A percentile compares a stretch with the other conserved stretches of the same genome.
Evolutionary conservation across 2,329 filamentous ascomycete species (phyloP).

Genomic region (Botrytis porri): DNA sequence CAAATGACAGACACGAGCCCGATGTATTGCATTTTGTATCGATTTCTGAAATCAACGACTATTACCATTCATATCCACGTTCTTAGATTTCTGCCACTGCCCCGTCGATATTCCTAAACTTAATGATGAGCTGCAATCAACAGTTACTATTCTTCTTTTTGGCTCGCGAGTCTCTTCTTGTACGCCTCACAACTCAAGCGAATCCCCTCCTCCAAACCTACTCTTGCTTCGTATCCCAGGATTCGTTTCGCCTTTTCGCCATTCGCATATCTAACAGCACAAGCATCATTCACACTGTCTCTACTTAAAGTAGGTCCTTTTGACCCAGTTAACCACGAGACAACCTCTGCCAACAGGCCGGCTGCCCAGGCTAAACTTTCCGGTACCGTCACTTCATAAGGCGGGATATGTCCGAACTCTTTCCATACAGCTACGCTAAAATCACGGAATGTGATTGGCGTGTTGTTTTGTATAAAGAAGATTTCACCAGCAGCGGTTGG

Average conservation of each 20-base stretch:
- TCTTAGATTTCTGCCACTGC: not conserved
- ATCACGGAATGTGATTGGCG: conserved; percentile 4
- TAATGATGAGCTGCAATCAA: too few species aligned
- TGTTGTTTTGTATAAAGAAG: conserved; percentile 14
- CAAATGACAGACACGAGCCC: too few species aligned
- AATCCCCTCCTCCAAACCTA: conserved; percentile 12
- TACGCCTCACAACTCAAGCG: conserved; percentile 16
- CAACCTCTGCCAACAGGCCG: conserved; percentile 2
- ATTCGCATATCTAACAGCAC: conserved; percentile 14
- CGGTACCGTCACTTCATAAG: conserved; percentile 1
- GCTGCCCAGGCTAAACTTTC: not conserved
- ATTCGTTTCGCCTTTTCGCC: conserved; percentile 3
- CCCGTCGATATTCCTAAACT: not conserved
- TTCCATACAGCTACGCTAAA: conserved; percentile 12
- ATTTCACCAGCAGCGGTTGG: conserved; percentile 7
- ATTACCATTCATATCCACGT: not conserved
- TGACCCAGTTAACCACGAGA: not conserved
- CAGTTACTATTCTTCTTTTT: too few species aligned
- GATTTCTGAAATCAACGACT: not conserved
- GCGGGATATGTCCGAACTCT: conserved; percentile 3
- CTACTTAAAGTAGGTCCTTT: conserved; percentile 2
- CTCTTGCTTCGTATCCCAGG: conserved; percentile 8
- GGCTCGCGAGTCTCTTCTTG: not conserved
- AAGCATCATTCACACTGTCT: conserved; percentile 13
- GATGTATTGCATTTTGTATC: not conserved